These are phyloP conservation scores for Pseudoperonospora humuli DNA, from an alignment of 352 stramenopile species.

Conservation along the genomic window DNA sequence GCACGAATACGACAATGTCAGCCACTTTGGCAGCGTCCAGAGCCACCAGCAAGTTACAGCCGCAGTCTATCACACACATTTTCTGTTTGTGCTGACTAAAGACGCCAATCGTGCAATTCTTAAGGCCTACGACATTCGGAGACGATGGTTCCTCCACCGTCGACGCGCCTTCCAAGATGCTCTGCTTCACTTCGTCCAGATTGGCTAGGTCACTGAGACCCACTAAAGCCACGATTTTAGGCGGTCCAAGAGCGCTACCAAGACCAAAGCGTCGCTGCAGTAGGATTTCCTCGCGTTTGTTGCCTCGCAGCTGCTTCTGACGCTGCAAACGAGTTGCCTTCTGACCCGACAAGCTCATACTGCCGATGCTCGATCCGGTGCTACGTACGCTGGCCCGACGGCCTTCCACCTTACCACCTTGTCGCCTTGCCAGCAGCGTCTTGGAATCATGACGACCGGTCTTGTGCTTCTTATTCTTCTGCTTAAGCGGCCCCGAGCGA, in stretches of 20 bases:
- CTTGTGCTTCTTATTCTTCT: constrained; percentile 91
- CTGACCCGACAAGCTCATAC: constrained; percentile 48
- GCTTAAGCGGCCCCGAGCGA: constrained; percentile 82
- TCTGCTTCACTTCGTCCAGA: constrained; percentile 51
- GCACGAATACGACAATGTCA: constrained; percentile 74
- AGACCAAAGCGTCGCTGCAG: constrained; percentile 77
- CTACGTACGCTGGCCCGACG: constrained; percentile 34
- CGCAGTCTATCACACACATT: constrained; percentile 78
- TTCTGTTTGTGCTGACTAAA: constrained; percentile 86
- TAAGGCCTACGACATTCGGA: constrained; percentile 29
- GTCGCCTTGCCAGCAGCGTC: constrained; percentile 53
- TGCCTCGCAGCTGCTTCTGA: constrained; percentile 75
- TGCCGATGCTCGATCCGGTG: constrained; percentile 30
- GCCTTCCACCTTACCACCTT: constrained; percentile 69
- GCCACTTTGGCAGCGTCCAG: constrained; percentile 84
- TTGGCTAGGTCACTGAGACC: constrained; percentile 62
- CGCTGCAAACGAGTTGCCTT: constrained; percentile 74
- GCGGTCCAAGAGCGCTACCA: constrained; percentile 54
- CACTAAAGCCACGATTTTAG: constrained; percentile 84
- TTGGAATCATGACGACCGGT: constrained; percentile 78
- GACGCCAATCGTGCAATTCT: constrained; percentile 61
- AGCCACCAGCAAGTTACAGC: constrained; percentile 69
- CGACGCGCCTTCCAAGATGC: constrained; percentile 51
- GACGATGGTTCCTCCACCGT: constrained; percentile 49
- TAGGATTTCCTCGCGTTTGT: constrained; percentile 83